phyloP scores from a whole-genome alignment of 495 filamentous ascomycete genomes.

The Hyaloscypha hepaticicola region DNA sequence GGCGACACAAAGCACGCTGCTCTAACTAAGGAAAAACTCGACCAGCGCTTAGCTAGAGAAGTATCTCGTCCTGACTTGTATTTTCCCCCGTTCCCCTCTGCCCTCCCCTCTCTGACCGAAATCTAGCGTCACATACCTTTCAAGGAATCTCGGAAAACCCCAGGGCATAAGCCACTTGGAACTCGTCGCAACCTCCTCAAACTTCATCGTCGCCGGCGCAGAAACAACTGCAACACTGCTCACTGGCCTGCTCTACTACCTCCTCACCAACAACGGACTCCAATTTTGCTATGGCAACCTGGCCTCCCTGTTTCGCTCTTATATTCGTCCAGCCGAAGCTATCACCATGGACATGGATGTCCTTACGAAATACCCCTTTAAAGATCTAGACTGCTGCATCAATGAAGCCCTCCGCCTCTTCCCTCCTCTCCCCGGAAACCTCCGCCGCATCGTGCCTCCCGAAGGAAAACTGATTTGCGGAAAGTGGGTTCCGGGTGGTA shows the following conservation, averaged over 20 bases:
- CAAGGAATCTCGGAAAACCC: neutral
- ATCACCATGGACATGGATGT: no score
- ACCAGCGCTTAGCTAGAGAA: neutral
- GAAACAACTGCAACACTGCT: constrained; percentile 63
- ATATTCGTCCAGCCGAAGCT: no score
- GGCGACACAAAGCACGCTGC: constrained; percentile 1
- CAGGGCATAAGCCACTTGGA: neutral
- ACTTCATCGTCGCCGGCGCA: constrained; percentile 46
- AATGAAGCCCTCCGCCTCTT: constrained; percentile 70
- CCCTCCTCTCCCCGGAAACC: constrained; percentile 58
- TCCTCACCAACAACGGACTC: constrained; percentile 44
- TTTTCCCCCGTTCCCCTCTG: neutral
- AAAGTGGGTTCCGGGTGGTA: constrained; percentile 43
- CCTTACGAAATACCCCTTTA: no score
- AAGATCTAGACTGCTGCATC: no score
- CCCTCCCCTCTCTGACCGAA: neutral
- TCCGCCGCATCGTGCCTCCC: constrained; percentile 58
- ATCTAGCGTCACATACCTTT: constrained; percentile 4
- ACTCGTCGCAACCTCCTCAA: constrained; percentile 32
- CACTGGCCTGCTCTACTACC: constrained; percentile 49
- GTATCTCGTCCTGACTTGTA: constrained; percentile 15
- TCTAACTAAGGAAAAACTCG: neutral
- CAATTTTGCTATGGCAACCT: neutral
- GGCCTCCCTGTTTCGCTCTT: no score
- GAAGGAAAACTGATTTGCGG: constrained; percentile 54